Evolutionary conservation across 2,329 filamentous ascomycete genomes (phyloP).

Genomic region (Fusarium proliferatum): DNA sequence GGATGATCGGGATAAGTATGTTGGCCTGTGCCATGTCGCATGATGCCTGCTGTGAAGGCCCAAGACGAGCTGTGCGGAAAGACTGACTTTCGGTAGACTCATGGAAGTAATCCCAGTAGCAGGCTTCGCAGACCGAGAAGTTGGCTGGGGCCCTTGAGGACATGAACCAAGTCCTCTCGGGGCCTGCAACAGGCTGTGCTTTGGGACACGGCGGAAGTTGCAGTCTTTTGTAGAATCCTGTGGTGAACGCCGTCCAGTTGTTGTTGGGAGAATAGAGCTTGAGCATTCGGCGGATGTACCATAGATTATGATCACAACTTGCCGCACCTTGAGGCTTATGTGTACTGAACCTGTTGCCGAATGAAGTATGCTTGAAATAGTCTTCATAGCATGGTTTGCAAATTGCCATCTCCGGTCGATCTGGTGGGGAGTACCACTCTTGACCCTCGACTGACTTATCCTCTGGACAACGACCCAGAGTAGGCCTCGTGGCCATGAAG

Average conservation of each 20-base stretch:
- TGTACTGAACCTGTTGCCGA: neutral
- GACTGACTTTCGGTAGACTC: neutral
- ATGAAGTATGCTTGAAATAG: neutral
- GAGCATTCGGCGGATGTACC: neutral
- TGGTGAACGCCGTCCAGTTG: neutral
- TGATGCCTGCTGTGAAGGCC: neutral
- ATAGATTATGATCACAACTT: neutral
- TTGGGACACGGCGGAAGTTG: neutral
- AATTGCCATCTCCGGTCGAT: neutral
- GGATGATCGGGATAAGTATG: neutral
- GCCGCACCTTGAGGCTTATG: neutral
- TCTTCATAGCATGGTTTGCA: neutral
- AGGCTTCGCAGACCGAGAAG: neutral
- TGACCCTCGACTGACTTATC: neutral
- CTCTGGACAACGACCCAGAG: neutral
- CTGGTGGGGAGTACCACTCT: neutral
- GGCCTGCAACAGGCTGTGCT: neutral
- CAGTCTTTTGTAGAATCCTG: neutral
- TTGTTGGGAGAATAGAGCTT: neutral
- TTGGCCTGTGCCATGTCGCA: neutral
- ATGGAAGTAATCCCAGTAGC: neutral
- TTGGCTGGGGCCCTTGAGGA: neutral
- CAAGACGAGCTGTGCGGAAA: neutral
- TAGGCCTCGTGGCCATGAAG: neutral
- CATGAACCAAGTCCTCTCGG: neutral